These are phyloP conservation scores for Balakata baccata DNA, from an alignment of 345 rosid genomes.

Conservation along the genomic window DNA sequence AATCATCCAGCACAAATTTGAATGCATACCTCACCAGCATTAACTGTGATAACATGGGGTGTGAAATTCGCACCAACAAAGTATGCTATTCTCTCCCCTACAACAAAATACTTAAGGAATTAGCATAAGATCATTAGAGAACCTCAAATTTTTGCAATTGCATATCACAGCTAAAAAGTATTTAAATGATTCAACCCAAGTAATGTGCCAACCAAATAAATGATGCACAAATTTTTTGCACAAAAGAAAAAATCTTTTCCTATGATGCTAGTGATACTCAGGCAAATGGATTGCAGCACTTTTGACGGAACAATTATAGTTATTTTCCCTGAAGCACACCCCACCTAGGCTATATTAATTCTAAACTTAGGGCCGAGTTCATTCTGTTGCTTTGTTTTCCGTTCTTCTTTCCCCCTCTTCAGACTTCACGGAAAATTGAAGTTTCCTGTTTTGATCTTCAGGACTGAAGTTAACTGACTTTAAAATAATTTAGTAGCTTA, in stretches of 20 bases:
- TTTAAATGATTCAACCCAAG: background rate
- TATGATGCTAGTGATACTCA: background rate
- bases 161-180: slow-evolving; percentile 3
- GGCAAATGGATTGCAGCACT: background rate
- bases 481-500: slow-evolving; percentile 16
- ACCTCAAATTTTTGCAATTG: slow-evolving; percentile 2
- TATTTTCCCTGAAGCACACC: background rate
- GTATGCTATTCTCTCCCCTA: slow-evolving; percentile 55
- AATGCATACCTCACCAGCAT: slow-evolving; percentile 80
- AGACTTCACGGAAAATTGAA: background rate
- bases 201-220: background rate
- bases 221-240: background rate
- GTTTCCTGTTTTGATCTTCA: background rate
- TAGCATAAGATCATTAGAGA: background rate
- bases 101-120: slow-evolving; percentile 14
- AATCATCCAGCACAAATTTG: slow-evolving; percentile 1
- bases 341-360: background rate
- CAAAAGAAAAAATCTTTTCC: background rate
- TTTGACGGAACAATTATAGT: background rate
- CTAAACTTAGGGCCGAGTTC: background rate
- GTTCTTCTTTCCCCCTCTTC: background rate
- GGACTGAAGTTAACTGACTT: background rate
- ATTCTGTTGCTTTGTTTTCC: background rate
- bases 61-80: slow-evolving; percentile 69
- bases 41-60: slow-evolving; percentile 77